A percentile compares a stretch with the other conserved stretches of the same genome.
Evolutionary conservation across 2,329 filamentous ascomycete genomes (phyloP).

Genomic region (Tothia fuscella): DNA sequence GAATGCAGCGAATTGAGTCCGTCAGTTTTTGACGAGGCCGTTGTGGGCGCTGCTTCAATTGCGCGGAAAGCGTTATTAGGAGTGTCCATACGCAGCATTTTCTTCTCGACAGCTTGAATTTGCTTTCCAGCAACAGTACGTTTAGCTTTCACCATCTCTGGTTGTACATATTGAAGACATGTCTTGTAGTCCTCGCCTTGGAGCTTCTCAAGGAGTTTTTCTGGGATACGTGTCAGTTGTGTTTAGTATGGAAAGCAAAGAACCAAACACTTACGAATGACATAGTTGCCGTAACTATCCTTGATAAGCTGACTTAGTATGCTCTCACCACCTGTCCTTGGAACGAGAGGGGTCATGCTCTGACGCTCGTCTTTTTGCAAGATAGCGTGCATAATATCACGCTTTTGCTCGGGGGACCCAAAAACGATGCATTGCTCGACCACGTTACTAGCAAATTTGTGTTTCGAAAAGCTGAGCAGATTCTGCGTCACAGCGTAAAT

Average conservation of each 20-base stretch:
- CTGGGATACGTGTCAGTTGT: conserved; percentile 31
- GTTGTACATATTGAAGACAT: conserved; percentile 30
- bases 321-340: no score
- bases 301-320: conserved; percentile 57
- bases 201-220: conserved; percentile 58
- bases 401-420: conserved; percentile 57
- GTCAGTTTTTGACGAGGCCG: no score
- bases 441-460: conserved; percentile 95
- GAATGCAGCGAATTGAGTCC: no score
- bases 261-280: conserved; percentile 62
- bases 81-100: conserved; percentile 24
- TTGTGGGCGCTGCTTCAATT: no score
- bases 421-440: conserved; percentile 82
- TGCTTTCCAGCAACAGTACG: conserved; percentile 32
- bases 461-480: conserved; percentile 68
- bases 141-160: conserved; percentile 34
- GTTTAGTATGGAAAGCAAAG: background rate
- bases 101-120: conserved; percentile 34
- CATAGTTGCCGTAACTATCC: conserved; percentile 91
- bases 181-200: conserved; percentile 27
- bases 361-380: conserved; percentile 25
- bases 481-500: conserved; percentile 61
- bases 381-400: conserved; percentile 45
- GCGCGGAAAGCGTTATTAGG: background rate
- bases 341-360: no score